Conservation (phyloP, 495 filamentous ascomycete genomes). For the Tuber umbilicatum region DNA sequence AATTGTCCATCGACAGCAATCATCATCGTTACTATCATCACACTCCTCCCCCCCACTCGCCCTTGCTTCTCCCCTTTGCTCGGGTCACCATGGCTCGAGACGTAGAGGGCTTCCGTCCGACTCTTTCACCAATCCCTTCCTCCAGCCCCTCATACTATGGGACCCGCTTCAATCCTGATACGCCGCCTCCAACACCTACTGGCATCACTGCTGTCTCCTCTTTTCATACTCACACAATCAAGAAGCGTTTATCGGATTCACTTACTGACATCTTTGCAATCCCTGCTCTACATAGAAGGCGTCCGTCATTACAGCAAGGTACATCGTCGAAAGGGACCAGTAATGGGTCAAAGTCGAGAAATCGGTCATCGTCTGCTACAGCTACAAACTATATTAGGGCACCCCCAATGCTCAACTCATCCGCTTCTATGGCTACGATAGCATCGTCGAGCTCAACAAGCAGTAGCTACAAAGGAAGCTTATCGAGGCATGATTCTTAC, state of each 20-base stretch:
- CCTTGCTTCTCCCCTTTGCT: not conserved
- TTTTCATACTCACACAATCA: slow-evolving; percentile 36
- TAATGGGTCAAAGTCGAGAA: slow-evolving; percentile 39
- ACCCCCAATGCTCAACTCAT: slow-evolving; percentile 35
- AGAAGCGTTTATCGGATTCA: slow-evolving; percentile 41
- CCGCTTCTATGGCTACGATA: slow-evolving; percentile 38
- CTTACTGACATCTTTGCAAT: slow-evolving; percentile 40
- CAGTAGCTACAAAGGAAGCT: slow-evolving; percentile 27
- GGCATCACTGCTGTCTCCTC: slow-evolving; percentile 30
- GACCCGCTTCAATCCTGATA: slow-evolving; percentile 31
- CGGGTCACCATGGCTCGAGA: slow-evolving; percentile 34
- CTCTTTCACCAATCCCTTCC: slow-evolving; percentile 32
- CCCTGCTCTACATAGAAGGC: slow-evolving; percentile 38
- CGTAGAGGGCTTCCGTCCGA: slow-evolving; percentile 31
- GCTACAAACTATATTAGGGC: slow-evolving; percentile 25
- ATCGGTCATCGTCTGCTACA: slow-evolving; percentile 39
- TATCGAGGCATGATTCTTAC: slow-evolving; percentile 38
- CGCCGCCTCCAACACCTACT: slow-evolving; percentile 34
- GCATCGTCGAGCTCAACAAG: slow-evolving; percentile 36
- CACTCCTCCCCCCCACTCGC: not conserved
- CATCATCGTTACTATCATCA: slow-evolving; percentile 10
- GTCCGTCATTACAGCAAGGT: slow-evolving; percentile 40
- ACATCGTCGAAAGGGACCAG: slow-evolving; percentile 27
- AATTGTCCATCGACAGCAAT: slow-evolving; percentile 1
- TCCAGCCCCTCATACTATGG: slow-evolving; percentile 23